Evolutionary conservation across 495 filamentous ascomycete species (phyloP).

Genomic region (Evernia prunastri): DNA sequence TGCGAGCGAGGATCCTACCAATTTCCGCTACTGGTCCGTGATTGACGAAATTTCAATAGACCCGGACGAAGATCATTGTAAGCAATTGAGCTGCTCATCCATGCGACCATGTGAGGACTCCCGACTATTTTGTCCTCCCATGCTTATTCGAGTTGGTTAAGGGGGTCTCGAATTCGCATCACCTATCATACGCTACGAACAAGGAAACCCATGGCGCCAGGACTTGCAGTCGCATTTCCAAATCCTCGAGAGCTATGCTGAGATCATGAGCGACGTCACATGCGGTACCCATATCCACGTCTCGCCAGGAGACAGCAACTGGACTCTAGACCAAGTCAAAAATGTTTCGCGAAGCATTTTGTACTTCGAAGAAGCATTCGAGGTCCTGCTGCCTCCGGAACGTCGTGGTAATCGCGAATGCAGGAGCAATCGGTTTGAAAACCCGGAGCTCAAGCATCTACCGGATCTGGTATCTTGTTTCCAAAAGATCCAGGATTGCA

Average conservation of each 20-base stretch:
- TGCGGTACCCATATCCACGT: conserved; percentile 3
- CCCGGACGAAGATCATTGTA: not conserved
- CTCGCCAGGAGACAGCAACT: not conserved
- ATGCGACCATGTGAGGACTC: not conserved
- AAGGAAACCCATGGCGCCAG: not conserved
- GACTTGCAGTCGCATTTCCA: not conserved
- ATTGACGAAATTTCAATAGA: not conserved
- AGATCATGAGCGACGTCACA: not conserved
- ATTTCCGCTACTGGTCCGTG: not conserved
- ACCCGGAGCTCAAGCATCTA: not conserved
- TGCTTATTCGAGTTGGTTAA: not conserved
- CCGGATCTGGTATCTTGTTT: not conserved
- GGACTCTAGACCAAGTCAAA: not conserved
- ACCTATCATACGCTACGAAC: not conserved
- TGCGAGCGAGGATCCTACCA: not conserved
- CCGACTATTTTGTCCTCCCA: not conserved
- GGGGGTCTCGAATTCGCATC: not conserved
- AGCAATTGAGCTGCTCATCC: not conserved
- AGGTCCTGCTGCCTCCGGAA: not conserved
- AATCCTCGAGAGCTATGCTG: not conserved
- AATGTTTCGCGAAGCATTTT: not conserved
- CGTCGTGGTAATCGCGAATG: not conserved
- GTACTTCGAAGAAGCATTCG: conserved; percentile 1
- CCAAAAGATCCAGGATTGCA: not conserved
- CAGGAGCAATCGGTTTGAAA: not conserved